Conservation (phyloP, 345 rosid genomes). For the Tarenaya hassleriana region DNA sequence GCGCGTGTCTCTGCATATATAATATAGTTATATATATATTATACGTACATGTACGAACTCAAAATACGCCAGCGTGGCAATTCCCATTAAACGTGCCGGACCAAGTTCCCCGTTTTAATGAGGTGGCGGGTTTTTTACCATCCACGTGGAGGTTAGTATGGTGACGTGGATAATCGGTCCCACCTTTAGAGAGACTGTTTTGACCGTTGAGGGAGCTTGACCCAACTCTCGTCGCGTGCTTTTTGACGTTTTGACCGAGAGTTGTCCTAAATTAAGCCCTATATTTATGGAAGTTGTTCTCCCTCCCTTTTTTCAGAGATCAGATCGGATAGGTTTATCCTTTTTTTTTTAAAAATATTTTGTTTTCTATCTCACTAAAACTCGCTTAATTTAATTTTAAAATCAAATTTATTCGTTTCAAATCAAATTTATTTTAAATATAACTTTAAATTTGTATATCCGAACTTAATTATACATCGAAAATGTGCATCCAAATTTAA, state of each 20-base stretch:
- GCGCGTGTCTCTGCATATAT: no score
- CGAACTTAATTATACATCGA: no score
- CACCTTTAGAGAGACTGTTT: constrained; percentile 27
- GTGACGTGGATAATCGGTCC: constrained; percentile 29
- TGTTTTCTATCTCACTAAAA: no score
- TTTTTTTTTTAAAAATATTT: no score
- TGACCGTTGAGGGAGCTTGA: constrained; percentile 31
- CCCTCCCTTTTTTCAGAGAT: no score
- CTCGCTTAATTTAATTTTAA: no score
- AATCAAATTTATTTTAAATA: no score
- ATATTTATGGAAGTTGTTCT: constrained; percentile 20
- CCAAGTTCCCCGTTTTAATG: constrained; percentile 21
- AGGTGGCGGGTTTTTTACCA: constrained; percentile 5
- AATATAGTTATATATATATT: constrained; percentile 9
- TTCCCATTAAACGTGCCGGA: constrained; percentile 25
- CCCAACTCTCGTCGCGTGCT: constrained; percentile 18
- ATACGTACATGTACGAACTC: background rate
- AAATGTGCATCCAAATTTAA: no score
- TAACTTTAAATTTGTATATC: no score
- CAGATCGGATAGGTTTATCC: no score
- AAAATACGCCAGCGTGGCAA: constrained; percentile 25
- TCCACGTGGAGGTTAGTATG: background rate
- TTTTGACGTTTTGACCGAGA: constrained; percentile 26
- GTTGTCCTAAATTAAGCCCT: constrained; percentile 21
- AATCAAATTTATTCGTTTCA: no score